A percentile compares a stretch with the other conserved stretches of the same genome.
Evolutionary conservation across 2,329 filamentous ascomycete genomes (phyloP).

Genomic region (Alternaria infectoria): DNA sequence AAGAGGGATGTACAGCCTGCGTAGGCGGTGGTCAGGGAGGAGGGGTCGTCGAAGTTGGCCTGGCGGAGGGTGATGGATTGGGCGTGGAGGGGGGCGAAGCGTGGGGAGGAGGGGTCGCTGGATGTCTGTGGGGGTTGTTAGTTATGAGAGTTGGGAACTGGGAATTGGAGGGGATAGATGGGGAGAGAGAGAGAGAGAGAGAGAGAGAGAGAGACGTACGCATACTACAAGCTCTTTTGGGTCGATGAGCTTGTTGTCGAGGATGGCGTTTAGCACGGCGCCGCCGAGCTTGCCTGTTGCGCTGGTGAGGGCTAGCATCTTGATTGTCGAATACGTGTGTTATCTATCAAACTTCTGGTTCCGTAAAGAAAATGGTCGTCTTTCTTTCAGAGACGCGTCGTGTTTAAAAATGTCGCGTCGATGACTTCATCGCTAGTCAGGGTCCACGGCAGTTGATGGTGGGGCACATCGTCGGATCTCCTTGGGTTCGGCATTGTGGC

Average conservation of each 20-base stretch:
- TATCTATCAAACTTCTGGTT: not conserved
- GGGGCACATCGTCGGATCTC: no score
- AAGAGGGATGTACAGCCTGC: conserved; percentile 51
- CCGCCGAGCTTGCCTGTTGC: conserved; percentile 56
- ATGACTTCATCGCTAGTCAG: not conserved
- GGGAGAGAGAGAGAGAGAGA: not conserved
- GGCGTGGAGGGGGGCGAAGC: conserved; percentile 38
- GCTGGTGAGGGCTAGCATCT: conserved; percentile 50
- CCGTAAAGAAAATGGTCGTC: not conserved
- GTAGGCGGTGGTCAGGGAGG: conserved; percentile 45
- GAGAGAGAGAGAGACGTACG: conserved; percentile 24
- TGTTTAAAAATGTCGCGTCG: not conserved
- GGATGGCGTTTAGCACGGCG: conserved; percentile 51
- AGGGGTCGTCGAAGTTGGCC: conserved; percentile 49
- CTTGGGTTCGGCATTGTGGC: no score
- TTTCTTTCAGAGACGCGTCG: not conserved
- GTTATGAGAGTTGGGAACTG: not conserved
- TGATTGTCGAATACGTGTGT: not conserved
- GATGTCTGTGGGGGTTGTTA: conserved; percentile 24
- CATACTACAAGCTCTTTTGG: conserved; percentile 48
- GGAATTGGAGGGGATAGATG: not conserved
- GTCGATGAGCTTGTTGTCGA: conserved; percentile 50
- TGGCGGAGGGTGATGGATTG: conserved; percentile 46
- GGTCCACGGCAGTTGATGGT: not conserved
- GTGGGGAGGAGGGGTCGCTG: conserved; percentile 14